Percentiles rank a stretch among this genome's conserved stretches.
Conservation (phyloP, 257 asterid species). For the Handroanthus guayacan region DNA sequence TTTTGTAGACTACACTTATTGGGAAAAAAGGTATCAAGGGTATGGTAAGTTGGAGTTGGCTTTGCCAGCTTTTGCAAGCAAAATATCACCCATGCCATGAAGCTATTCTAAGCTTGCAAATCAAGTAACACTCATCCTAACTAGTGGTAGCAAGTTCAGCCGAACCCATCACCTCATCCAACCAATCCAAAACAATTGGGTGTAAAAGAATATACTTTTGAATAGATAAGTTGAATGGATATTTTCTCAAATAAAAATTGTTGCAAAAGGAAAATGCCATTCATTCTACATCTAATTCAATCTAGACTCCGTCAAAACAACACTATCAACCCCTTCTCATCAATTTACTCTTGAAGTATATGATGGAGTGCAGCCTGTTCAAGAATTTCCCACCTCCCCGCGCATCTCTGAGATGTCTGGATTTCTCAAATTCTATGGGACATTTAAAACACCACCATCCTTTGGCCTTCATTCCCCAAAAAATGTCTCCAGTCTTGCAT, state of each 20-base stretch:
- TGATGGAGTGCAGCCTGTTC: too few relatives aligned
- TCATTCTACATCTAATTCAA: constrained; percentile 14
- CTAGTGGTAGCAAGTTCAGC: background rate
- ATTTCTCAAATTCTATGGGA: too few relatives aligned
- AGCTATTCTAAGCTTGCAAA: background rate
- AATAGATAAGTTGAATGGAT: background rate
- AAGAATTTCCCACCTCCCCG: too few relatives aligned
- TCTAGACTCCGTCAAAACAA: background rate
- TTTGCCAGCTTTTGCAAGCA: constrained; percentile 11
- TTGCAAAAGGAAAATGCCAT: background rate
- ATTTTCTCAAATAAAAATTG: background rate
- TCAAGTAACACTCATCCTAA: background rate
- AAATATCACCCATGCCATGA: background rate
- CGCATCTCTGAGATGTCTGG: too few relatives aligned
- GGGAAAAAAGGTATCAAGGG: constrained; percentile 8
- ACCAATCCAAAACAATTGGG: background rate
- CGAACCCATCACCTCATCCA: background rate
- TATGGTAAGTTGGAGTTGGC: constrained; percentile 3
- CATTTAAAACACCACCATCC: background rate
- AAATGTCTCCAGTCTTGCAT: background rate
- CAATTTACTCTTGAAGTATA: too few relatives aligned
- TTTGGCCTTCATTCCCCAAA: background rate
- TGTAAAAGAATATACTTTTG: too few relatives aligned
- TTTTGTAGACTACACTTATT: background rate
- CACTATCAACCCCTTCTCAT: background rate